Conservation (phyloP, 2,329 filamentous ascomycete species). For the Plenodomus lindquistii region DNA sequence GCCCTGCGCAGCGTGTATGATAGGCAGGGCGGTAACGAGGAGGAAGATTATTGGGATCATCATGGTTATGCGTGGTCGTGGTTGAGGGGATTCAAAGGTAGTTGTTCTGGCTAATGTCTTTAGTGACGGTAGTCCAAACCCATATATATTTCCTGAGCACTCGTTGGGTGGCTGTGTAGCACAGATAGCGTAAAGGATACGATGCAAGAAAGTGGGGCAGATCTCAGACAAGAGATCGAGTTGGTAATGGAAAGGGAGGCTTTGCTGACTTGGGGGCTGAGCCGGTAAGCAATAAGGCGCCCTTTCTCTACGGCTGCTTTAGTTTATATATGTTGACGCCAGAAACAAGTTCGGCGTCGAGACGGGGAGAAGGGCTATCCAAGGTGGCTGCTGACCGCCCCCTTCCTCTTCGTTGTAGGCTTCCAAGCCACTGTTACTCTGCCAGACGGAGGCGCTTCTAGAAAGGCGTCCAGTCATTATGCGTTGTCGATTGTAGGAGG, state of each 20-base stretch:
- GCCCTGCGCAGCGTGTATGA: background rate
- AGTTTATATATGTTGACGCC: conserved; percentile 20
- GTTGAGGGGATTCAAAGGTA: background rate
- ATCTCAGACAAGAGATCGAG: conserved; percentile 5
- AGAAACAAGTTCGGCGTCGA: conserved; percentile 10
- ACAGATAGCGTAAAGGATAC: background rate
- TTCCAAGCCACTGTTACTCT: conserved; percentile 36
- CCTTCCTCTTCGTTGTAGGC: conserved; percentile 17
- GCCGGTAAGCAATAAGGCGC: background rate
- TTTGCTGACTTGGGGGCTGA: conserved; percentile 1
- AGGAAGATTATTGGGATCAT: conserved; percentile 10
- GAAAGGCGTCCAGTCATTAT: conserved; percentile 10
- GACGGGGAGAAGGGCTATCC: conserved; percentile 1
- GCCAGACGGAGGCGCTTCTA: conserved; percentile 15
- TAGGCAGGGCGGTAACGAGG: conserved; percentile 25
- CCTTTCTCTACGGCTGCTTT: background rate
- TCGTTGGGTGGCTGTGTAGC: background rate
- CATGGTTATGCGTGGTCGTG: conserved; percentile 3
- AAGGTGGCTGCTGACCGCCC: conserved; percentile 25
- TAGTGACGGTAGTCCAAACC: background rate
- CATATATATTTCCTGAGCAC: background rate
- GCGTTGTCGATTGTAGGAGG: background rate
- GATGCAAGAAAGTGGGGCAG: conserved; percentile 1
- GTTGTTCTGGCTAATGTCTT: background rate
- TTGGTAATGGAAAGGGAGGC: conserved; percentile 1